Percentiles rank a stretch among this genome's conserved stretches.
phyloP scores from a whole-genome alignment of 495 filamentous ascomycete genomes.

The Zalerion maritima region DNA sequence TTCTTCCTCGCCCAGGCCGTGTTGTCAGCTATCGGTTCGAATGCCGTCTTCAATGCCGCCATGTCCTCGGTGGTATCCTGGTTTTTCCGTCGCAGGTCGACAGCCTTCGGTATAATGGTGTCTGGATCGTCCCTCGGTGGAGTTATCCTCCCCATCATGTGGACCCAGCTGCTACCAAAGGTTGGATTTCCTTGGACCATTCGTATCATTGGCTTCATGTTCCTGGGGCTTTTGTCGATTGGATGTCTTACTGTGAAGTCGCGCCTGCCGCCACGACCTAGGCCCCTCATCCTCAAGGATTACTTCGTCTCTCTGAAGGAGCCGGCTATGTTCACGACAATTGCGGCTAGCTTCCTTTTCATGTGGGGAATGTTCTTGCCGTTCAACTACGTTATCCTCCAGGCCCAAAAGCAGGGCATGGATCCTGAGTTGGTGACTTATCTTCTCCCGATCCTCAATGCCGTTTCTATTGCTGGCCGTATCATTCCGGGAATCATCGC shows the following conservation, averaged over 20 bases:
- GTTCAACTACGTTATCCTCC: slow-evolving; percentile 53
- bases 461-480: slow-evolving; percentile 57
- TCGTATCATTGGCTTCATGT: slow-evolving; percentile 52
- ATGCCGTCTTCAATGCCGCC: slow-evolving; percentile 48
- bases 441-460: slow-evolving; percentile 58
- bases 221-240: slow-evolving; percentile 46
- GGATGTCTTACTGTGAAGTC: slow-evolving; percentile 50
- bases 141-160: slow-evolving; percentile 58
- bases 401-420: slow-evolving; percentile 46
- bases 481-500: slow-evolving; percentile 57
- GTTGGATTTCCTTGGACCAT: slow-evolving; percentile 66
- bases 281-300: slow-evolving; percentile 34
- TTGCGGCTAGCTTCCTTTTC: slow-evolving; percentile 43
- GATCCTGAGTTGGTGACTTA: slow-evolving; percentile 41
- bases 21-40: slow-evolving; percentile 39
- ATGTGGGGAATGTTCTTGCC: slow-evolving; percentile 62
- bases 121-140: slow-evolving; percentile 55
- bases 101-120: slow-evolving; percentile 55
- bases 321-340: slow-evolving; percentile 34
- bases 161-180: slow-evolving; percentile 42
- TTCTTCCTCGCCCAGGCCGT: slow-evolving; percentile 46
- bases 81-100: slow-evolving; percentile 50
- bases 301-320: slow-evolving; percentile 50
- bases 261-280: slow-evolving; percentile 43
- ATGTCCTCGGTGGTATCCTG: slow-evolving; percentile 46